Evolutionary conservation across 371 early-diverging fungal genomes (phyloP), one percentile per base, ranked within the genome.

Genomic region (Rhizopus sp.): DNA sequence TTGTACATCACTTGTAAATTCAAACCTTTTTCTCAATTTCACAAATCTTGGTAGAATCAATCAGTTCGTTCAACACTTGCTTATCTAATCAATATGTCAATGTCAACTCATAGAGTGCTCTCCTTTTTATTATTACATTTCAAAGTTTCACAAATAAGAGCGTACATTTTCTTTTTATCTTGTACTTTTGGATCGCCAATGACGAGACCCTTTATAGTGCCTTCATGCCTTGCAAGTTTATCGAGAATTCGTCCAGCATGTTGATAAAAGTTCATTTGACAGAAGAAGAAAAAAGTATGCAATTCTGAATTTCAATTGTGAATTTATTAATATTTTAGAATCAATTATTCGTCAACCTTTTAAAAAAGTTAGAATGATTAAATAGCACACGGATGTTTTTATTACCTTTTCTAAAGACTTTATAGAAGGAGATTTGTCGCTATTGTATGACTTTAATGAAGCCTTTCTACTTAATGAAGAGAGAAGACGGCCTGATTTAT

Each of bases 81-180:
- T 80, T 78, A 62, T 85, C 85, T 86, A 62, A 47, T 48, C 23
- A 46, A 50, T 29, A 33, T 8, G 30, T 42, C 32, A 33, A n/a
- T 33, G 15, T 40, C n/a, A 39, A 37, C 23, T 23, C 16, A 54
- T 31, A 30, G 33, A 42, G 2, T 3, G n/a, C 7, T 23, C 15
- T 39, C 31, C 7, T 31, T 15, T 15, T 35, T 39, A 31, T 6
- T 5, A 83, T 62, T 80, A 92, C 93, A 88, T 78, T 95, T 94
- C 63, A 96, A 83, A 3, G 96, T 93, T 59, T 95, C 93, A 68
- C 94, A 95, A 35, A 96, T 85, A 46, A 95, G 70, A 17, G 94
- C 96, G 60, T 93, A 94, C 81, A 94, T 81, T 54, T 84, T 81
- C 67, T 92, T 93, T 79, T 95, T 95, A 66, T 92, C 83, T 17